A percentile compares a stretch with the other conserved stretches of the same genome.
Conservation (phyloP, 345 rosid genomes). For the Sisymbrium irio region DNA sequence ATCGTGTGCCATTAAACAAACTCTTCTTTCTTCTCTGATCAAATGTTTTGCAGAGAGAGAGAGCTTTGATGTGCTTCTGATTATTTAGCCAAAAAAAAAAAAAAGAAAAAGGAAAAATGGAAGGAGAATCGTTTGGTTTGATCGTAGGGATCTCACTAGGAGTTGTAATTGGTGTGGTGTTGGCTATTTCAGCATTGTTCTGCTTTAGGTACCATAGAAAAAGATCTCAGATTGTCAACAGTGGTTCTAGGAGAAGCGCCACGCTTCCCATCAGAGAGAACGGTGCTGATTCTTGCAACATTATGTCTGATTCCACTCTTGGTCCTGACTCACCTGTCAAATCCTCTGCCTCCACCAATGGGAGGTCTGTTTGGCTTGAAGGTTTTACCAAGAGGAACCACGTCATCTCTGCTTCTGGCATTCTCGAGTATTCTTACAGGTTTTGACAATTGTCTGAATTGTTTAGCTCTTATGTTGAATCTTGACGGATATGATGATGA, state of each 20-base stretch:
- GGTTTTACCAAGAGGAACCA: conserved; percentile 58
- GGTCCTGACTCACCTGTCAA: conserved; percentile 91
- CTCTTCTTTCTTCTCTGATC: conserved; percentile 20
- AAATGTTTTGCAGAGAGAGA: conserved; percentile 43
- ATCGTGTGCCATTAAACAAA: neutral
- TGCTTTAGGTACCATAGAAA: conserved; percentile 13
- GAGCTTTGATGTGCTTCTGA: conserved; percentile 22
- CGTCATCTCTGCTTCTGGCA: conserved; percentile 74
- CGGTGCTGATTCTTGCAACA: conserved; percentile 66
- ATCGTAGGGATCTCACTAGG: conserved; percentile 88
- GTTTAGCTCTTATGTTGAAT: neutral
- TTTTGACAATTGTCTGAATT: no score
- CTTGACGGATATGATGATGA: neutral
- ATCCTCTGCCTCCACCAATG: conserved; percentile 54
- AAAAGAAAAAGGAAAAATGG: conserved; percentile 59
- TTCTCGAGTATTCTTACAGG: conserved; percentile 92
- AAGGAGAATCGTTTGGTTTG: conserved; percentile 76
- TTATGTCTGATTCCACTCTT: conserved; percentile 74
- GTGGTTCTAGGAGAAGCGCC: conserved; percentile 80
- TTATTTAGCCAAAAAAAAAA: neutral
- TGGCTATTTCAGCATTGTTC: neutral
- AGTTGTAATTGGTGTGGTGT: conserved; percentile 75
- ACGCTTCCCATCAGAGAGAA: conserved; percentile 76
- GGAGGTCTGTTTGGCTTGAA: conserved; percentile 74
- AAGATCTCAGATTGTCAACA: conserved; percentile 70